Conservation (phyloP, 257 asterid species). For the Nicotiana attenuata region DNA sequence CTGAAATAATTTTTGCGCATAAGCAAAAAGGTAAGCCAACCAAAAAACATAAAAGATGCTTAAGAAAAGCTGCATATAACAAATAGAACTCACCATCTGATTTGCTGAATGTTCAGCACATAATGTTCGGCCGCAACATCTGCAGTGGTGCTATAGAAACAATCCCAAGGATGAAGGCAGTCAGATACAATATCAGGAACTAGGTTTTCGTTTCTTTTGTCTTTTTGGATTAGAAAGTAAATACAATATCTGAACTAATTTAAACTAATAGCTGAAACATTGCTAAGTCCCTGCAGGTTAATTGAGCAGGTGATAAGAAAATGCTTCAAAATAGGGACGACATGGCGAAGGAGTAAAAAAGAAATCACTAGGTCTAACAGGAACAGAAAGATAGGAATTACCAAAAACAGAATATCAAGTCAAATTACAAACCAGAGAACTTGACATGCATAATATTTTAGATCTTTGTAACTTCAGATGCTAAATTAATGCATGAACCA, state of each 20-base stretch:
- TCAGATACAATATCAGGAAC: neutral
- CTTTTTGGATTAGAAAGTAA: neutral
- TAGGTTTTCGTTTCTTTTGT: neutral
- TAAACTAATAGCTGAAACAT: neutral
- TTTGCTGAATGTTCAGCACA: constrained; percentile 90
- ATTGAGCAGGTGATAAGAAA: neutral
- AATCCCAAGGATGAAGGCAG: constrained; percentile 6
- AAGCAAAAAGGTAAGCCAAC: neutral
- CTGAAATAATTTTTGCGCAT: constrained; percentile 39
- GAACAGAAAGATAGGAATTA: neutral
- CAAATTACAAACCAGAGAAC: neutral
- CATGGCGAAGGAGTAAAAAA: no score
- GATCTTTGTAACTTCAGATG: neutral
- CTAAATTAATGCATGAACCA: neutral
- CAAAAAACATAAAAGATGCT: neutral
- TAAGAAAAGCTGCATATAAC: neutral
- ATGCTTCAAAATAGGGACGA: neutral
- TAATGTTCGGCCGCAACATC: constrained; percentile 92
- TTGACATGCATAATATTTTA: neutral
- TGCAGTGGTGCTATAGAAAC: constrained; percentile 79
- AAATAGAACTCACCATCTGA: constrained; percentile 59
- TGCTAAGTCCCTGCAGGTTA: constrained; percentile 5
- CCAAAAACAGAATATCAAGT: neutral
- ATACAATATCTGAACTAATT: neutral
- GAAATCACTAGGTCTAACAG: no score